Evolutionary conservation across 768 basidiomycete species (phyloP).

Genomic region (Nidula microcarpa): DNA sequence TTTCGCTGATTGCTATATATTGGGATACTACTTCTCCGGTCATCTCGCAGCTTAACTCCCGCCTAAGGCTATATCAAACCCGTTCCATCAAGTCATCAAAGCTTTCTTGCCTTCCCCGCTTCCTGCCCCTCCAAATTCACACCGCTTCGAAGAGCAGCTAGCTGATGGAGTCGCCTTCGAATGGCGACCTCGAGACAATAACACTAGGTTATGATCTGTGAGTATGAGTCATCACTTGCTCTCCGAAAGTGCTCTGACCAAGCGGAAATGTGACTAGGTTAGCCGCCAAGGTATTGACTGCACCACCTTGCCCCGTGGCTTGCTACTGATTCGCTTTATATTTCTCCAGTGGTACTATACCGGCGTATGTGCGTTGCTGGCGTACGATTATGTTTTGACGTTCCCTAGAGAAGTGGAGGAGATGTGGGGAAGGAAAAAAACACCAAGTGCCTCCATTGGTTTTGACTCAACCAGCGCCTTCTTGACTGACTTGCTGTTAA

Average conservation of each 20-base stretch:
- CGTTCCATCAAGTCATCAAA: too few relatives aligned
- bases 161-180: too few relatives aligned
- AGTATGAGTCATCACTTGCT: background rate
- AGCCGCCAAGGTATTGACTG: background rate
- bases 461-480: background rate
- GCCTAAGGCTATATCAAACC: too few relatives aligned
- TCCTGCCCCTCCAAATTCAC: too few relatives aligned
- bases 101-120: too few relatives aligned
- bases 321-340: background rate
- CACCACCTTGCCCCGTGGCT: background rate
- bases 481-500: background rate
- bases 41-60: too few relatives aligned
- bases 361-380: slow-evolving; percentile 13
- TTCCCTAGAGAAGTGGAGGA: slow-evolving; percentile 15
- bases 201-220: slow-evolving; percentile 12
- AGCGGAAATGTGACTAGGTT: background rate
- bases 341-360: slow-evolving; percentile 13
- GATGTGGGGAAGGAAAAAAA: slow-evolving; percentile 15
- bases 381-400: slow-evolving; percentile 19
- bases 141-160: too few relatives aligned
- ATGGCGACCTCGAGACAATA: slow-evolving; percentile 2
- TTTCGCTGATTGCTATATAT: too few relatives aligned
- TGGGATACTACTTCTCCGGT: too few relatives aligned
- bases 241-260: too few relatives aligned
- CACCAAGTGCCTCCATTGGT: slow-evolving; percentile 6